A percentile compares a stretch with the other conserved stretches of the same genome.
Evolutionary conservation across 192 early-diverging fungal species (phyloP).

Genomic region (Gonapodya prolifera): DNA sequence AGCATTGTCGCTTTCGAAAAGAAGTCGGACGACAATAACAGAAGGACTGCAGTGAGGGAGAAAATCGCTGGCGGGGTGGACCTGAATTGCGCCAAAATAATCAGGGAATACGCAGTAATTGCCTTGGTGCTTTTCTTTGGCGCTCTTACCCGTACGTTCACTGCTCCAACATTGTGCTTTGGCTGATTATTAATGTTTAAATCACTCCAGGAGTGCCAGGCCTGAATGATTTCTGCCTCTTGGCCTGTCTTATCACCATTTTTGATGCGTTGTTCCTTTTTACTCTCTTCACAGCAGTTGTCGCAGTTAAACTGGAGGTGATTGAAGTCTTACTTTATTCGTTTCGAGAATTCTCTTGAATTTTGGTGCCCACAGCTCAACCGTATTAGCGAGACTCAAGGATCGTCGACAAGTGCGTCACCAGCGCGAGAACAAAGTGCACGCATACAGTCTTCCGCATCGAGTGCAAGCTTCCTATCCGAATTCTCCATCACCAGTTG

Average conservation of each 20-base stretch:
- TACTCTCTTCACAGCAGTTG: conserved; percentile 70
- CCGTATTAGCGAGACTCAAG: not conserved
- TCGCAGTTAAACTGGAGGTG: conserved; percentile 79
- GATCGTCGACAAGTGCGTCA: not conserved
- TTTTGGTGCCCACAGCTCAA: not conserved
- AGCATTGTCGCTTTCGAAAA: conserved; percentile 36
- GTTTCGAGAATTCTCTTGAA: conserved; percentile 9
- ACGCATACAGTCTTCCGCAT: not conserved
- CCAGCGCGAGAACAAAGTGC: not conserved
- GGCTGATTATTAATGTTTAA: not conserved
- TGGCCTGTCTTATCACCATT: conserved; percentile 64
- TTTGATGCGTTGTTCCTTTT: conserved; percentile 76
- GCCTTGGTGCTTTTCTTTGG: conserved; percentile 64
- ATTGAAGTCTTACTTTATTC: conserved; percentile 19
- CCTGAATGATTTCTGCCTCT: conserved; percentile 67
- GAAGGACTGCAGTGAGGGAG: conserved; percentile 26
- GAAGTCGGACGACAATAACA: not conserved
- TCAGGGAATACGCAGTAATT: conserved; percentile 72
- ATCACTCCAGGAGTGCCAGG: conserved; percentile 17
- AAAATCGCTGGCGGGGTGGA: conserved; percentile 54
- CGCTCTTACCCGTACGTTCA: conserved; percentile 44
- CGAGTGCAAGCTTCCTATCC: not conserved
- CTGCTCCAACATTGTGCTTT: conserved; percentile 19
- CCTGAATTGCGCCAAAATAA: conserved; percentile 43
- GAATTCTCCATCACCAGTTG: not conserved